A percentile compares a stretch with the other conserved stretches of the same genome.
Evolutionary conservation across 2,329 filamentous ascomycete species (phyloP).

Genomic region (Knufia fluminis): DNA sequence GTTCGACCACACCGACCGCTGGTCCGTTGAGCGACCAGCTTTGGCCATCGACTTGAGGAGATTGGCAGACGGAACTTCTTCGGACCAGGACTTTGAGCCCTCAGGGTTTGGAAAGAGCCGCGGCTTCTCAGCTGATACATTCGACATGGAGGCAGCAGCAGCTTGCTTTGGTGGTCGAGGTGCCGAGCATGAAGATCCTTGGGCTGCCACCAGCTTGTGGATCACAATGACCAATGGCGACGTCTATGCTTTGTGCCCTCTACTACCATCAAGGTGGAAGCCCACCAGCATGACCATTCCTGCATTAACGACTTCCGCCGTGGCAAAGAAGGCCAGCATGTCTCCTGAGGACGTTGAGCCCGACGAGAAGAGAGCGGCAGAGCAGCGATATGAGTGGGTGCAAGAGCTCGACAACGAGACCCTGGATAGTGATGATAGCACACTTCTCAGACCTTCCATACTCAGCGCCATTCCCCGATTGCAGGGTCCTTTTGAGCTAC

Average conservation of each 20-base stretch:
- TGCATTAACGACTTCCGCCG: constrained; percentile 71
- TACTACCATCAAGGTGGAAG: constrained; percentile 80
- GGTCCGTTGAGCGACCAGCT: constrained; percentile 75
- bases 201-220: constrained; percentile 95
- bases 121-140: constrained; percentile 76
- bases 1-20: constrained; percentile 69
- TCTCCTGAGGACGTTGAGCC: constrained; percentile 33
- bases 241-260: constrained; percentile 83
- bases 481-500: constrained; percentile 52
- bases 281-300: constrained; percentile 67
- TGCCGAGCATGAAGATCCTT: constrained; percentile 52
- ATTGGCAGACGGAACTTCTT: constrained; percentile 70
- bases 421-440: constrained; percentile 39
- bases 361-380: constrained; percentile 38
- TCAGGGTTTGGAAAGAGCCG: constrained; percentile 65
- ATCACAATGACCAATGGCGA: constrained; percentile 91
- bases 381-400: constrained; percentile 53
- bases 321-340: constrained; percentile 53
- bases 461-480: constrained; percentile 49
- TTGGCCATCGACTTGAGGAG: constrained; percentile 83
- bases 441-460: constrained; percentile 47
- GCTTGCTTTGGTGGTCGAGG: constrained; percentile 74
- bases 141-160: constrained; percentile 89
- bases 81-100: constrained; percentile 74
- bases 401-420: constrained; percentile 48